Evolutionary conservation across 2,329 filamentous ascomycete species (phyloP), one percentile per base, ranked within the genome.

Genomic region (Beauveria caledonica): DNA sequence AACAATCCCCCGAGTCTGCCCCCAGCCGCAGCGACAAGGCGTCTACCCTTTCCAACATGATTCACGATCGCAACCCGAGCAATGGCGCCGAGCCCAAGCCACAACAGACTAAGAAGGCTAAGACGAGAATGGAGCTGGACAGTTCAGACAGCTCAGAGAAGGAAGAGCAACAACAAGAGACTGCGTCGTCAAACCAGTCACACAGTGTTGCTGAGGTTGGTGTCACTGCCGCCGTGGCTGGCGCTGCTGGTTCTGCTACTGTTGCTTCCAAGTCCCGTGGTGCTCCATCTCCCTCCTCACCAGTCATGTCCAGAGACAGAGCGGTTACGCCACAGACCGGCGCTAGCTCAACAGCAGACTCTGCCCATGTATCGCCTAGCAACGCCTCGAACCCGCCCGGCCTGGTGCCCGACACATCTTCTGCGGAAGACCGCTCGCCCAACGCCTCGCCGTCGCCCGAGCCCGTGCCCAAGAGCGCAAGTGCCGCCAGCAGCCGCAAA

Each of bases 391-490:
- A 84, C 51, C 86, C 84, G 27, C 88, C 88, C 5, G 83, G 83
- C 36, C 81, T 93, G 40, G 82, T 88, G 66, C 81, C 82, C 23
- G 88, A 92, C 71, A 86, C 81, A 6, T 90, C 87, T 11, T 89
- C 87, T 64, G 85, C 88, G 67, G 86, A 88, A 60, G 85, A 82
- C 62, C 78, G 79, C 57, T 84, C 84, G 25, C 88, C 86, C 9
- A 74, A 81, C 29, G 86, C 84, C 3, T 86, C 87, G 21, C 83
- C 86, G 4, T 87, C 86, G 10, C 83, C 85, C 1, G 85, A 87
- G 64, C 74, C 84, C 8, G 74, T 80, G 25, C 74, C 73, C 10
- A 78, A 78, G 39, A 75, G 72, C 42, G 70, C 68, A 23, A 68
- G 69, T 19, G 71, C 74, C 67, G 64, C 73, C 65, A 66, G 64